phyloP scores from a whole-genome alignment of 768 basidiomycete genomes.

The Leccinum rimulosum region DNA sequence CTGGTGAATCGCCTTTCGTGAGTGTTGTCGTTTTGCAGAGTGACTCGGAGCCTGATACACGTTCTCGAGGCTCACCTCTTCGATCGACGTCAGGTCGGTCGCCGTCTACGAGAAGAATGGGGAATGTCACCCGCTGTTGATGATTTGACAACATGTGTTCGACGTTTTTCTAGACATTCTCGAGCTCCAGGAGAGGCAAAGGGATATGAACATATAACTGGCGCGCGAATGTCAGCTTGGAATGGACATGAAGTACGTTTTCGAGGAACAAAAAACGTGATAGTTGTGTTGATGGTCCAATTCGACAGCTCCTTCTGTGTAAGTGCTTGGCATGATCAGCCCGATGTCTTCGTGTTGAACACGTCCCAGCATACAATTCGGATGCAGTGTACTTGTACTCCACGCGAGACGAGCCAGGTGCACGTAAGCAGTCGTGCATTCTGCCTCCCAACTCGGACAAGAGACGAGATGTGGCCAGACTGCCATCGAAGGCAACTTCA shows the following conservation, averaged over 20 bases:
- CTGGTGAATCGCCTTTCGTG: slow-evolving; percentile 76
- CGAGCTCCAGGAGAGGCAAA: slow-evolving; percentile 34
- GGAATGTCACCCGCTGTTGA: slow-evolving; percentile 49
- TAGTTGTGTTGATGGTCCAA: slow-evolving; percentile 11
- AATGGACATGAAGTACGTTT: slow-evolving; percentile 72
- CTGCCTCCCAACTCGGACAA: slow-evolving; percentile 28
- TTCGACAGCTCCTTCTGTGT: slow-evolving; percentile 61
- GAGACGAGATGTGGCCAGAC: background rate
- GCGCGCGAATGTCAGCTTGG: slow-evolving; percentile 62
- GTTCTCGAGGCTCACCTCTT: slow-evolving; percentile 46
- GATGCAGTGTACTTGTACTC: slow-evolving; percentile 76
- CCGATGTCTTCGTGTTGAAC: slow-evolving; percentile 3
- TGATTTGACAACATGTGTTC: slow-evolving; percentile 73
- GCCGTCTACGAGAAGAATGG: slow-evolving; percentile 65
- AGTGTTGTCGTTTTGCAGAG: slow-evolving; percentile 25
- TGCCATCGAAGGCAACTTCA: background rate
- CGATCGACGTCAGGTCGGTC: slow-evolving; percentile 72
- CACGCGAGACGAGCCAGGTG: slow-evolving; percentile 57
- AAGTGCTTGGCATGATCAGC: slow-evolving; percentile 26
- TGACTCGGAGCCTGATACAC: background rate
- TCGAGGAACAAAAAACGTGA: background rate
- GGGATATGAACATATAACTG: slow-evolving; percentile 66
- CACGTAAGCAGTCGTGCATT: slow-evolving; percentile 22
- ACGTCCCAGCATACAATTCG: slow-evolving; percentile 59
- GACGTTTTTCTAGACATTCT: slow-evolving; percentile 63